Conservation (phyloP, 805 yeast species). For the Wickerhamia fluorescens region DNA sequence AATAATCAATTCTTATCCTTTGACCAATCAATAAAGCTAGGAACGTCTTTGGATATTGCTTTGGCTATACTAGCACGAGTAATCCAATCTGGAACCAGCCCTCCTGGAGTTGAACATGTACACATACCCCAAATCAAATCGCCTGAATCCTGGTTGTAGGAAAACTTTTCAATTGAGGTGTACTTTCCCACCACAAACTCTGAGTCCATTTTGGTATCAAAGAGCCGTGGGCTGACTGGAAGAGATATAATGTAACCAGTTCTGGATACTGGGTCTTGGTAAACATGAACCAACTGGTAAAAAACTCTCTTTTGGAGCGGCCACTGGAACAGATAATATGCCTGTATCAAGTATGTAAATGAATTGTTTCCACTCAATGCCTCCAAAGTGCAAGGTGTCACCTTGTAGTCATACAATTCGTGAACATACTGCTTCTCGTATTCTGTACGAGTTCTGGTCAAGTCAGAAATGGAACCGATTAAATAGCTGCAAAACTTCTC, state of each 20-base stretch:
- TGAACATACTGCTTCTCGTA: slow-evolving; percentile 31
- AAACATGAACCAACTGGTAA: slow-evolving; percentile 28
- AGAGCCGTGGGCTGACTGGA: slow-evolving; percentile 24
- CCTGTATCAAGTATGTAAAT: slow-evolving; percentile 23
- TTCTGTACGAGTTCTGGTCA: slow-evolving; percentile 24
- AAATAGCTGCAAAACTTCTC: slow-evolving; percentile 6
- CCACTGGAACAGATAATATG: slow-evolving; percentile 28
- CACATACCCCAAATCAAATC: slow-evolving; percentile 32
- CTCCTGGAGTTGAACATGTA: slow-evolving; percentile 33
- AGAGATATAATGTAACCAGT: slow-evolving; percentile 25
- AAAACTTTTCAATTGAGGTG: slow-evolving; percentile 29
- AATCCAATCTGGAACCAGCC: slow-evolving; percentile 31
- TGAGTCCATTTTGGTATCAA: slow-evolving; percentile 8
- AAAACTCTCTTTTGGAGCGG: slow-evolving; percentile 31
- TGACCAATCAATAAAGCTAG: slow-evolving; percentile 28
- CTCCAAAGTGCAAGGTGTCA: slow-evolving; percentile 11
- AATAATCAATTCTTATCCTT: neutral
- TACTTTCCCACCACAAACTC: slow-evolving; percentile 24
- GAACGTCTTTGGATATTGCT: slow-evolving; percentile 36
- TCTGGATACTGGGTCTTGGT: slow-evolving; percentile 7
- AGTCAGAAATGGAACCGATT: slow-evolving; percentile 8
- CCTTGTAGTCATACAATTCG: slow-evolving; percentile 20
- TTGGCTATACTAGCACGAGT: slow-evolving; percentile 21
- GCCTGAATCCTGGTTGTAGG: slow-evolving; percentile 12
- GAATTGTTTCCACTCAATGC: slow-evolving; percentile 9